Evolutionary conservation across 1,284 basidiomycete genomes (phyloP).

Genomic region (Veloporphyrellus conicus): DNA sequence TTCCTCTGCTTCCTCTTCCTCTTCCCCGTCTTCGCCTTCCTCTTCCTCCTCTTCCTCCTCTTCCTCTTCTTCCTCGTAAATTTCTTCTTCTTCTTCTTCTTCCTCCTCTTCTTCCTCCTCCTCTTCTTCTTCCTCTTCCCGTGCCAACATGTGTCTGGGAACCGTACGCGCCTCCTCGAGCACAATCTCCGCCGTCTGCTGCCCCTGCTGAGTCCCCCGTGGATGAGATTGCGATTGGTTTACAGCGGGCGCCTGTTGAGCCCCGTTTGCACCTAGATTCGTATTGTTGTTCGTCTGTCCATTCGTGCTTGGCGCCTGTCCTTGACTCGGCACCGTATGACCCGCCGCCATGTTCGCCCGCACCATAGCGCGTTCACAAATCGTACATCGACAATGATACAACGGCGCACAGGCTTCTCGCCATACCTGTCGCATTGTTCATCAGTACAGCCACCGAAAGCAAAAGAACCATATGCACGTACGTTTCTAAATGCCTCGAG

Average conservation of each 20-base stretch:
- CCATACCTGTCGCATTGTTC: slow-evolving; percentile 49
- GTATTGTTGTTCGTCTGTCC: slow-evolving; percentile 1
- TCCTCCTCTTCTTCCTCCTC: slow-evolving; percentile 29
- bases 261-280: not conserved
- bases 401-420: slow-evolving; percentile 65
- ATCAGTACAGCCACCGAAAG: slow-evolving; percentile 3
- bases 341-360: slow-evolving; percentile 33
- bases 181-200: slow-evolving; percentile 19
- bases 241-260: slow-evolving; percentile 6
- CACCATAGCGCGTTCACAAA: slow-evolving; percentile 62
- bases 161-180: slow-evolving; percentile 26
- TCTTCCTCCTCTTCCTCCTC: slow-evolving; percentile 13
- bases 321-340: slow-evolving; percentile 29
- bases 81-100: slow-evolving; percentile 14
- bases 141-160: slow-evolving; percentile 13
- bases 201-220: slow-evolving; percentile 10
- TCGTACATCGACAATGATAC: slow-evolving; percentile 65
- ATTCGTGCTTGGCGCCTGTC: slow-evolving; percentile 16
- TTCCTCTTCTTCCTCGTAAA: slow-evolving; percentile 20
- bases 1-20: slow-evolving; percentile 16
- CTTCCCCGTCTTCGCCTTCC: slow-evolving; percentile 16
- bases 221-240: slow-evolving; percentile 6
- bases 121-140: slow-evolving; percentile 28
- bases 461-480: slow-evolving; percentile 28
- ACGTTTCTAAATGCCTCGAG: slow-evolving; percentile 55